These are phyloP conservation scores for Andrographis paniculata DNA, from an alignment of 305 asterid species.

Conservation along the genomic window DNA sequence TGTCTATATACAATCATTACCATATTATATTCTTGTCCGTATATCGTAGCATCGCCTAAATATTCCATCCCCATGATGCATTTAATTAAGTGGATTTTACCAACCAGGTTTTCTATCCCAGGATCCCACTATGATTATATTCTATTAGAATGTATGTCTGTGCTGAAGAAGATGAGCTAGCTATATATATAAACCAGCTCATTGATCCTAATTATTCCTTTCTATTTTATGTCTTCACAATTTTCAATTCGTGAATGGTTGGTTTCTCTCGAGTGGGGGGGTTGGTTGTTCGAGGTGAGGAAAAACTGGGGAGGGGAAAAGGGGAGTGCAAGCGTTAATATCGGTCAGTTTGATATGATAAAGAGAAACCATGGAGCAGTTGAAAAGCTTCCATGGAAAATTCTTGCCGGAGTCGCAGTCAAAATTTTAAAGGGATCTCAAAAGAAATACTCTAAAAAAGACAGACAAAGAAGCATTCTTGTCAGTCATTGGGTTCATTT, in stretches of 20 bases:
- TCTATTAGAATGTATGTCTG: too few relatives aligned
- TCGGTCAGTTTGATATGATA: slow-evolving; percentile 55
- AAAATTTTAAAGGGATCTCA: neutral
- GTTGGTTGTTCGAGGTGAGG: slow-evolving; percentile 24
- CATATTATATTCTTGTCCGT: slow-evolving; percentile 16
- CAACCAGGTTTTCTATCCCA: too few relatives aligned
- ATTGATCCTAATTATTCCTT: too few relatives aligned
- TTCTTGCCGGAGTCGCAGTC: slow-evolving; percentile 52
- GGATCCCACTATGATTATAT: too few relatives aligned
- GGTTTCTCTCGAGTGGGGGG: neutral
- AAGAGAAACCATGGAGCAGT: slow-evolving; percentile 78
- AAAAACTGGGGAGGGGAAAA: slow-evolving; percentile 9
- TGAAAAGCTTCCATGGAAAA: slow-evolving; percentile 68
- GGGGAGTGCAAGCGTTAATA: slow-evolving; percentile 37
- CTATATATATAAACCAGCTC: too few relatives aligned
- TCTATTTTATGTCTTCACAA: too few relatives aligned
- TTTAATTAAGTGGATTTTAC: neutral
- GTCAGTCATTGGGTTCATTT: slow-evolving; percentile 44
- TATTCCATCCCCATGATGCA: slow-evolving; percentile 3
- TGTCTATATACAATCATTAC: slow-evolving; percentile 9
- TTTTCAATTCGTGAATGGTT: too few relatives aligned
- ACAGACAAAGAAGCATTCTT: slow-evolving; percentile 73
- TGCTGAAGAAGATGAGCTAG: too few relatives aligned
- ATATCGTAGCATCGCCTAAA: neutral
- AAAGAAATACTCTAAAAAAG: slow-evolving; percentile 21